A percentile compares a stretch with the other conserved stretches of the same genome.
Evolutionary conservation across 352 stramenopile genomes (phyloP).

Genomic region (Globisporangium viniferum): DNA sequence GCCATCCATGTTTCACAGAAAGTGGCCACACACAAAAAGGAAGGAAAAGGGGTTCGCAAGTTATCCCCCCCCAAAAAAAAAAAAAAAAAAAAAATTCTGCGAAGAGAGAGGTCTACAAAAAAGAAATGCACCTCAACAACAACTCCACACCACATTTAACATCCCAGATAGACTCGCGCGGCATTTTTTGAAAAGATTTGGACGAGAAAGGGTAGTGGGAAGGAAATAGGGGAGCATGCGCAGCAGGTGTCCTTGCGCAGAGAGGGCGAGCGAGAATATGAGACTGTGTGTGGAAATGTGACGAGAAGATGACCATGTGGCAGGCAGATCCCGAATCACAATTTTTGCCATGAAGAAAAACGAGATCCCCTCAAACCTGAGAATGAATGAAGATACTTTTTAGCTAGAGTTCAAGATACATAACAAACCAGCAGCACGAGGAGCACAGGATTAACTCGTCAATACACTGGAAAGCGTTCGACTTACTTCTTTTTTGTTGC

Average conservation of each 20-base stretch:
- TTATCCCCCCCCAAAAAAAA: not conserved
- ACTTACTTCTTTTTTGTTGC: not conserved
- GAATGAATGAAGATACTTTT: not conserved
- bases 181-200: slow-evolving; percentile 1
- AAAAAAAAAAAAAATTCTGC: not conserved
- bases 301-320: not conserved
- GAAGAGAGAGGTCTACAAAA: slow-evolving; percentile 3
- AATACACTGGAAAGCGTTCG: not conserved
- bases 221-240: not conserved
- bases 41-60: not conserved
- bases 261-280: not conserved
- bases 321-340: not conserved
- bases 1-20: not conserved
- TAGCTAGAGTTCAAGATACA: not conserved
- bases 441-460: not conserved
- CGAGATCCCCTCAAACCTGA: too few relatives aligned
- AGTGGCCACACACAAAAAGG: not conserved
- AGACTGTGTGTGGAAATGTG: not conserved
- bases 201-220: not conserved
- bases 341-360: not conserved
- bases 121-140: not conserved
- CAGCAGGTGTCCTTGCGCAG: not conserved
- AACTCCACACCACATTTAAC: slow-evolving; percentile 5
- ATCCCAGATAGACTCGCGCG: not conserved
- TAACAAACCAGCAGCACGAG: not conserved